phyloP scores from a whole-genome alignment of 768 basidiomycete genomes.

The Rhodosporidiobolus sp. region DNA sequence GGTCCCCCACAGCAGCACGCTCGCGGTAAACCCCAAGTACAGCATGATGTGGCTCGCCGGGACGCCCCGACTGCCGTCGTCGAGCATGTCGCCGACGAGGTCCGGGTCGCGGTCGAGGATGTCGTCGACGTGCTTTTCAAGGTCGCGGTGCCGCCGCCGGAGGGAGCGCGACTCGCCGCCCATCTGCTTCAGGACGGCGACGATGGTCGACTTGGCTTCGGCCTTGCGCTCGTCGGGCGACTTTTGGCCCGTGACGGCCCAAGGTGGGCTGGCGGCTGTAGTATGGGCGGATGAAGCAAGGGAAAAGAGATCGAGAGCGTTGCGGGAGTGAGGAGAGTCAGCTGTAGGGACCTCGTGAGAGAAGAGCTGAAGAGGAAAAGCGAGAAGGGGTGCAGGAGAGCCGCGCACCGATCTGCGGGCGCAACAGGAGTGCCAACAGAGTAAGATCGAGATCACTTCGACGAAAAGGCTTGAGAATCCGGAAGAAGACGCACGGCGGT shows the following conservation, averaged over 20 bases:
- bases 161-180: neutral
- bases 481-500: neutral
- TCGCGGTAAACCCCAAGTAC: neutral
- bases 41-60: slow-evolving; percentile 1
- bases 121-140: neutral
- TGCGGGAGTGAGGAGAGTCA: neutral
- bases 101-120: slow-evolving; percentile 8
- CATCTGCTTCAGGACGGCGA: slow-evolving; percentile 1
- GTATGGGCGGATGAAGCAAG: too few relatives aligned
- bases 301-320: neutral
- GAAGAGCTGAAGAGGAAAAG: neutral
- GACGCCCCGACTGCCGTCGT: neutral
- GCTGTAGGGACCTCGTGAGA: too few relatives aligned
- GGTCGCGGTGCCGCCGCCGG: neutral
- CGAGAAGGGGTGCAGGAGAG: too few relatives aligned
- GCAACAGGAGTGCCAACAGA: too few relatives aligned
- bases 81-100: neutral
- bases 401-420: slow-evolving; percentile 1
- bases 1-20: slow-evolving; percentile 3
- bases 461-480: neutral
- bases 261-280: slow-evolving; percentile 24
- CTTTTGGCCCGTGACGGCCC: slow-evolving; percentile 29
- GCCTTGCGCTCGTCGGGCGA: slow-evolving; percentile 14
- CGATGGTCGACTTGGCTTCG: neutral
- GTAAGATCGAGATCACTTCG: too few relatives aligned